phyloP scores from a whole-genome alignment of 1,284 basidiomycete genomes.

The Puccinia polysora region DNA sequence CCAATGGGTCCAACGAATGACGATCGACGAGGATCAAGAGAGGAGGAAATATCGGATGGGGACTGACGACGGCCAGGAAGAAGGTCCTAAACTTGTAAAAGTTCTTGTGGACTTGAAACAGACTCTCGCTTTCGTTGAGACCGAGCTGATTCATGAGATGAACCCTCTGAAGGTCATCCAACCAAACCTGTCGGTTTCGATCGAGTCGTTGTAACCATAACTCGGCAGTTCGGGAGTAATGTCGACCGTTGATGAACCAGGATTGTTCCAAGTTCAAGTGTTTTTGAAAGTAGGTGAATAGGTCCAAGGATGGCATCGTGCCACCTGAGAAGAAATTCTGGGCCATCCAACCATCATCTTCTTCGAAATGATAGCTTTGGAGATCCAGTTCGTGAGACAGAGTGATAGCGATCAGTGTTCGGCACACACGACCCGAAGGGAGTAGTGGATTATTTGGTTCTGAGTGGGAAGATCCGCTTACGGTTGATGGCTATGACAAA shows the following conservation, averaged over 20 bases:
- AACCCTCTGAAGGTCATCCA: slow-evolving; percentile 59
- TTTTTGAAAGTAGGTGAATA: slow-evolving; percentile 68
- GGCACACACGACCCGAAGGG: too few species aligned
- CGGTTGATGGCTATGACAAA: slow-evolving; percentile 60
- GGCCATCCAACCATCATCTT: slow-evolving; percentile 71
- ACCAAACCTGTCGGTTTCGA: slow-evolving; percentile 57
- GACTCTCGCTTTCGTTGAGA: too few species aligned
- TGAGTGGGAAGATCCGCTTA: slow-evolving; percentile 1
- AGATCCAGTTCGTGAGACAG: too few species aligned
- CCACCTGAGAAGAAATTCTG: slow-evolving; percentile 69
- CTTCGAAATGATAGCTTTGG: slow-evolving; percentile 68
- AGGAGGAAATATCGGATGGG: slow-evolving; percentile 44
- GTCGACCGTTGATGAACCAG: slow-evolving; percentile 64
- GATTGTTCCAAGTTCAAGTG: slow-evolving; percentile 62
- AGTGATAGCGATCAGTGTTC: too few species aligned
- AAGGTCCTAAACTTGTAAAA: slow-evolving; percentile 58
- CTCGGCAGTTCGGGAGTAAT: slow-evolving; percentile 67
- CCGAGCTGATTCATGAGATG: slow-evolving; percentile 55
- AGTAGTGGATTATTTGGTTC: too few species aligned
- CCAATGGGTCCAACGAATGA: too few species aligned
- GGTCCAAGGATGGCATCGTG: slow-evolving; percentile 64
- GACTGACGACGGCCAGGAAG: slow-evolving; percentile 40
- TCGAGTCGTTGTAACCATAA: slow-evolving; percentile 68
- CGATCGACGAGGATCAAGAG: slow-evolving; percentile 14
- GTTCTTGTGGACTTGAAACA: slow-evolving; percentile 61